Evolutionary conservation across 2,329 filamentous ascomycete species (phyloP), one percentile per base, ranked within the genome.

Genomic region (Escovopsis weberi): DNA sequence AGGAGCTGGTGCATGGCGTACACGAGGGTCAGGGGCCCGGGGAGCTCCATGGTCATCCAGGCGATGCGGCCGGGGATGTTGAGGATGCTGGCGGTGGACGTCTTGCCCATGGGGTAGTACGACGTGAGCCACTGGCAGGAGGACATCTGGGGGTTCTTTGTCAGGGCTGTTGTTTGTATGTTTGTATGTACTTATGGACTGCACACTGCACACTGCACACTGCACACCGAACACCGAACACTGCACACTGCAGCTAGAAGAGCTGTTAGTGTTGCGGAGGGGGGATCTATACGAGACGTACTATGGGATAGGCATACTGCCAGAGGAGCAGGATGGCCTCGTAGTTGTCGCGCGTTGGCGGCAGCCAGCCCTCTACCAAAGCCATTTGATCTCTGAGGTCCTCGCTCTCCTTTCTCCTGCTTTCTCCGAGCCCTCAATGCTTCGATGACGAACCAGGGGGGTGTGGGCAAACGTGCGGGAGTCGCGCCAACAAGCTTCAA

Each of bases 21-120:
- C 43, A 91, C 61, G 45, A 95, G 65, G 11, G 79, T 82, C 32
- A 86, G 54, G 55, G 87, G 80, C 12, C 85, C 86, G 0, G 84
- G 79, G 12, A 74, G 66, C 61, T 98, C 91, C 86, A 95, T 95
- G 2, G 79, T 74, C 43, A 83, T 72, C 91, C 91, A 98, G 45
- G 78, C 87, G 48, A 85, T 67, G 53, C 84, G 85, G 47, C 91
- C 91, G 2, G 88, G 85, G n/a, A 96, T 62, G 63, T 98, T 98
- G 58, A 91, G 68, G 11, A 65, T 65, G 53, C 82, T 87, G 3
- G 70, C 56, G 15, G 78, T 72, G 4, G 86, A 94, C 3, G 88
- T 94, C 64, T 96, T 96, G 59, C 91, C 91, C 68, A 89, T 86
- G 40, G 85, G 85, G 60, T 95, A 91, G 73, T 77, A 94, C 43